Base-by-base conservation (phyloP, 768 basidiomycete species). In the Candolleomyces eurysporus region DNA sequence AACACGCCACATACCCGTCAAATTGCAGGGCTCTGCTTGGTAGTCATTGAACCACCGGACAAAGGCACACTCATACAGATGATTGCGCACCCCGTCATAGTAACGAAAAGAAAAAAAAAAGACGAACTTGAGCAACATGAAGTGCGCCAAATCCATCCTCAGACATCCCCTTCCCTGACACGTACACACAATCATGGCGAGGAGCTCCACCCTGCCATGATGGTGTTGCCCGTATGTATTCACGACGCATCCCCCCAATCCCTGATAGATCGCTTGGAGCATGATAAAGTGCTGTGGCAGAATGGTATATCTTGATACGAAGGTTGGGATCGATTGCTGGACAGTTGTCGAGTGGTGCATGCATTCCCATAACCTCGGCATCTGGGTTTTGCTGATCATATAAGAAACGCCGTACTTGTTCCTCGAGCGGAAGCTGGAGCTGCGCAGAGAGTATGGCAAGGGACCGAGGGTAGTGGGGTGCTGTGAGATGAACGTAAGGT, bases 11-110 rank as follows among this genome's bases (percentile, higher is more conserved):
- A 66, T 50, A 58, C 73, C 69, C 4, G 72, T 72, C 9, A 62
- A 55, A 2, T 54, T 26, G 49, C 71, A 67, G 0, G 74, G 75
- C 14, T 43, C 43, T 14, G 63, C 40, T 11, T 60, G 66, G 3
- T 61, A 43, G 4, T 55, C 59, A 2, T 62, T 31, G 42, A 68
- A 73, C 76, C 75, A 75, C 3, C 69, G 46, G 0, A 77, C 71
- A 30, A 76, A 62, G 4, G 76, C 72, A 58, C 75, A 76, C 2
- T 65, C 65, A 26, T 69, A 72, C 0, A 5, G n/a, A 1, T 26
- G 26, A 26, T 26, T 26, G 26, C 4, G 26, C 26, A 32, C 43
- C 0, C 50, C 32, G 0, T 51, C 58, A 59, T 62, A 72, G 74
- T 17, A 65, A 63, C 60, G 75, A 68, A 57, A 77, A 70, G 0